Evolutionary conservation across 805 yeast species (phyloP), one percentile per base, ranked within the genome.

Genomic region (Candida berthetii): DNA sequence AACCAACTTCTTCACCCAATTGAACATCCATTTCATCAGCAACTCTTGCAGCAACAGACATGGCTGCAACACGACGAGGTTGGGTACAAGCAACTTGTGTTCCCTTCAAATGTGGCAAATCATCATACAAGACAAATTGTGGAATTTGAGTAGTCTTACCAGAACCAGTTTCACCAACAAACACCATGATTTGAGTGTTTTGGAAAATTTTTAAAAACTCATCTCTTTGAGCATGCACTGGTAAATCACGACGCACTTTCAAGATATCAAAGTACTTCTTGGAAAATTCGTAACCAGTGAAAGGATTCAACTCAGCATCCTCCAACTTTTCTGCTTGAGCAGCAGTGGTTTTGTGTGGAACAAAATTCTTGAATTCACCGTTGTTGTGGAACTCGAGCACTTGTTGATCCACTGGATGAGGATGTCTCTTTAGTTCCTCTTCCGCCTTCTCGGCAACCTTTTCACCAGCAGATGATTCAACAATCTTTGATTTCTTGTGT

Each of bases 111-210:
- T 88, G 96, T 15, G 97, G 96, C 75, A 91, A 76, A 53, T 90
- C 98, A 60, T 93, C 97, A 55, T 78, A 88, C 7, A 69, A 52
- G 18, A 91, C 96, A 65, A 90, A 93, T 65, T 91, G 99, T 3
- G 99, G 98, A 48, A 91, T 90, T 68, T 91, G 99, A 1, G 99
- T 91, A 20, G 98, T 91, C 65, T 91, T 91, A 77, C 99, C 99
- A 25, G 96, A 88, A 69, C 99, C 99, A 5, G 99, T 91, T 62
- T 91, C 99, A 71, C 99, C 99, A 40, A 93, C 98, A 64, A 93
- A 88, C 31, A 91, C 98, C 95, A 93, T 85, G 59, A 91, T 85
- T 65, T 91, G 99, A 31, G 91, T 80, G 17, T 74, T 67, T 48
- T 91, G 98, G 65, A 84, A 93, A 44, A 86, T 79, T 48, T 74